Percentiles rank a stretch among this genome's conserved stretches.
These are phyloP conservation scores for Corrigiola litoralis DNA, from an alignment of 179 eudicot species.

Conservation along the genomic window DNA sequence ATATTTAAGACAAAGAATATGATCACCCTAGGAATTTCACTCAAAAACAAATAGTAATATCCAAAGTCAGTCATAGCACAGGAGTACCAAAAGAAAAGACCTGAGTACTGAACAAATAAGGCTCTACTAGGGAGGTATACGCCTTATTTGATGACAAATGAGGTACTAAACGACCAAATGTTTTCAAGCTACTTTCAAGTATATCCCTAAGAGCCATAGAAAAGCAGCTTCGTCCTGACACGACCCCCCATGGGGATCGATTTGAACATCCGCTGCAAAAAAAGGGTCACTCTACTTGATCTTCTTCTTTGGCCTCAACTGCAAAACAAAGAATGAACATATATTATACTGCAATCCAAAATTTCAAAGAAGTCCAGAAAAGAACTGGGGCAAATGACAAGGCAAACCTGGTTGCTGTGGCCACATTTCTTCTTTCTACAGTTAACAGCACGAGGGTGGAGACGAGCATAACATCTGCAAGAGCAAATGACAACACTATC, in stretches of 20 bases:
- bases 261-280: constrained; percentile 6
- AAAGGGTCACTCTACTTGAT: constrained; percentile 29
- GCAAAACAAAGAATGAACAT: constrained; percentile 1
- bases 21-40: too few relatives aligned
- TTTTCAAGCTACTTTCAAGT: neutral
- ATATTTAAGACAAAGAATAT: too few relatives aligned
- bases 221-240: neutral
- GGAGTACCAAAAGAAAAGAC: neutral
- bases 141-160: neutral
- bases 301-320: constrained; percentile 52
- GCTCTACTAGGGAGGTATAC: neutral
- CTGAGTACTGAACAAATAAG: neutral
- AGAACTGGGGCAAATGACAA: too few relatives aligned
- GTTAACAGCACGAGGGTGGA: constrained; percentile 49
- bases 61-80: too few relatives aligned
- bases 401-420: constrained; percentile 48
- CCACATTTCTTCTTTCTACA: constrained; percentile 58
- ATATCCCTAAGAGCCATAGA: constrained; percentile 7
- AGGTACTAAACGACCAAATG: neutral
- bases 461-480: constrained; percentile 48
- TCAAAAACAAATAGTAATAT: too few relatives aligned
- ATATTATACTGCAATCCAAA: neutral
- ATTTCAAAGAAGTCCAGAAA: neutral
- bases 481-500: neutral
- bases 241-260: neutral